These are phyloP conservation scores for Euclidium syriacum DNA, from an alignment of 345 rosid genomes.

Conservation along the genomic window DNA sequence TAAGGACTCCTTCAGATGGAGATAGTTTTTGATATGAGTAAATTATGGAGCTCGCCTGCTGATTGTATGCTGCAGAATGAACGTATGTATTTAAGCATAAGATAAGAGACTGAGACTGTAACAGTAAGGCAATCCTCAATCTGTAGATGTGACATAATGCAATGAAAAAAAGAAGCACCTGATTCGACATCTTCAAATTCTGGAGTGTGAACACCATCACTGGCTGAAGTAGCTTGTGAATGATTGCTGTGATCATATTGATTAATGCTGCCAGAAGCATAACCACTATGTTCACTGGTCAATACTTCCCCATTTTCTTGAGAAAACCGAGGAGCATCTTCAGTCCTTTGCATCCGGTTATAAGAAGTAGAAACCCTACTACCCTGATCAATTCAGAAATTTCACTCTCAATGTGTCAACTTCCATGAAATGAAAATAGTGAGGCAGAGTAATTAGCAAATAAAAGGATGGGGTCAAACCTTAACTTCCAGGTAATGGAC, in stretches of 20 bases:
- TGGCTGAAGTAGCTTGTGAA: constrained; percentile 54
- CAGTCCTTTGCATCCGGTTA: constrained; percentile 47
- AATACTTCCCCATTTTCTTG: constrained; percentile 43
- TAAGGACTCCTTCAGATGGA: constrained; percentile 34
- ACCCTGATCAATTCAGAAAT: constrained; percentile 38
- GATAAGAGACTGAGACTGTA: constrained; percentile 17
- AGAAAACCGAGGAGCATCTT: constrained; percentile 37
- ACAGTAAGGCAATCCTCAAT: constrained; percentile 4
- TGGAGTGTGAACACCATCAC: constrained; percentile 57
- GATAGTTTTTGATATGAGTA: constrained; percentile 45
- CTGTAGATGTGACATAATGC: neutral
- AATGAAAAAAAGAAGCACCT: constrained; percentile 39
- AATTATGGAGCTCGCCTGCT: constrained; percentile 49
- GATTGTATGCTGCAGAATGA: constrained; percentile 51
- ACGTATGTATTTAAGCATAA: constrained; percentile 15
- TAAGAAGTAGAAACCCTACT: constrained; percentile 51
- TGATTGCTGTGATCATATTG: constrained; percentile 39
- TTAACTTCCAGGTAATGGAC: constrained; percentile 91
- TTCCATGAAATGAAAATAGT: neutral
- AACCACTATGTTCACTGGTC: constrained; percentile 47
- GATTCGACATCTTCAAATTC: constrained; percentile 87
- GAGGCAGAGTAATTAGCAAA: neutral
- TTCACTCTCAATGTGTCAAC: neutral
- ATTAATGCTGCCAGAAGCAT: constrained; percentile 47
- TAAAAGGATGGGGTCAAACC: constrained; percentile 38